These are phyloP conservation scores for Clarireedia paspali DNA, from an alignment of 2,329 filamentous ascomycete genomes.

Conservation along the genomic window DNA sequence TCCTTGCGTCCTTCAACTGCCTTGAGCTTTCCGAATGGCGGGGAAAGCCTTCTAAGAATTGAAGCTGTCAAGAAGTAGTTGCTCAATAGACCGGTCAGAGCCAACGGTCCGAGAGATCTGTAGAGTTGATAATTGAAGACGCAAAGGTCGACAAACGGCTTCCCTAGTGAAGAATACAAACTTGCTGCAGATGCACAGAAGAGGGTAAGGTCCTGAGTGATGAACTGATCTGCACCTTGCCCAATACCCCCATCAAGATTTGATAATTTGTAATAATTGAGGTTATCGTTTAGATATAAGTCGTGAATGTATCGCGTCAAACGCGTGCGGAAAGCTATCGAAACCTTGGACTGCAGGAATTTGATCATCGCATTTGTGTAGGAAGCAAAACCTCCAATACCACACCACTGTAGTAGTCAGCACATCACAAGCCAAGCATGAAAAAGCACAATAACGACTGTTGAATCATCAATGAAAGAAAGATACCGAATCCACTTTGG, in stretches of 20 bases:
- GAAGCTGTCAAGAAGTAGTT: slow-evolving; percentile 95
- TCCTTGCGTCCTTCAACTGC: slow-evolving; percentile 92
- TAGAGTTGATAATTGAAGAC: slow-evolving; percentile 99
- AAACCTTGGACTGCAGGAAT: slow-evolving; percentile 94
- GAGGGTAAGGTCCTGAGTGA: slow-evolving; percentile 90
- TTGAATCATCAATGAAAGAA: not conserved
- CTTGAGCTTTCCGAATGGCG: slow-evolving; percentile 94
- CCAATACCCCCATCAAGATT: slow-evolving; percentile 91
- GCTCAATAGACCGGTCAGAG: slow-evolving; percentile 74
- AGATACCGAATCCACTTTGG: slow-evolving; percentile 9
- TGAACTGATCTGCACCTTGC: slow-evolving; percentile 90
- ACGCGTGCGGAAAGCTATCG: slow-evolving; percentile 92
- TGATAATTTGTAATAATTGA: slow-evolving; percentile 92
- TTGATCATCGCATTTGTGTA: slow-evolving; percentile 99
- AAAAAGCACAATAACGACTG: not conserved
- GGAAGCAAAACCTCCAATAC: slow-evolving; percentile 84
- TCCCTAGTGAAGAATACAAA: slow-evolving; percentile 93
- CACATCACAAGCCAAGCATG: not conserved
- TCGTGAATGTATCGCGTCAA: slow-evolving; percentile 96
- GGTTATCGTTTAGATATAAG: slow-evolving; percentile 85
- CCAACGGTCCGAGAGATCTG: slow-evolving; percentile 79
- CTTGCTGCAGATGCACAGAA: slow-evolving; percentile 92
- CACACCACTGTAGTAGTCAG: slow-evolving; percentile 60
- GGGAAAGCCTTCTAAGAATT: slow-evolving; percentile 78
- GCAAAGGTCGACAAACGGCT: slow-evolving; percentile 91